Conservation (phyloP, 495 filamentous ascomycete genomes). For the Aspergillus steynii region DNA sequence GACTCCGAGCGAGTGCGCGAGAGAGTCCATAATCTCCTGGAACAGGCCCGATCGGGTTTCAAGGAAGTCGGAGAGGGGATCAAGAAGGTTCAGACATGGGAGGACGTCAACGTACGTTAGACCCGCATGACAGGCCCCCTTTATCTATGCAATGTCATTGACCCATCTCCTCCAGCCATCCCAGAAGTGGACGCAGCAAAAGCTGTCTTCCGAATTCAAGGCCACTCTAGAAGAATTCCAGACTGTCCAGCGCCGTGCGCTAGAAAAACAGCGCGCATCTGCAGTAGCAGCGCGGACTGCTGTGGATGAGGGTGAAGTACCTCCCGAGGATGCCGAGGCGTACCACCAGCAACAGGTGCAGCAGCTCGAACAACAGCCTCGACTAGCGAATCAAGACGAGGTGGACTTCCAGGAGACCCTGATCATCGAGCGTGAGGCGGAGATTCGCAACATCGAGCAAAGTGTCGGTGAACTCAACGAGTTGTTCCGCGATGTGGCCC, state of each 20-base stretch:
- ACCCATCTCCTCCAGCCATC: slow-evolving; percentile 60
- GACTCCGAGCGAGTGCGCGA: slow-evolving; percentile 91
- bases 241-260: slow-evolving; percentile 76
- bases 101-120: slow-evolving; percentile 79
- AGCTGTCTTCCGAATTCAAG: slow-evolving; percentile 89
- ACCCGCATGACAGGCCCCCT: background rate
- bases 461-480: slow-evolving; percentile 94
- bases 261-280: slow-evolving; percentile 90
- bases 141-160: slow-evolving; percentile 9
- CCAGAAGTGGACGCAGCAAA: slow-evolving; percentile 92
- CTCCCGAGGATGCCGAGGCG: slow-evolving; percentile 30
- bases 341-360: slow-evolving; percentile 55
- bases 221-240: slow-evolving; percentile 88
- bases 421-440: slow-evolving; percentile 91
- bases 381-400: slow-evolving; percentile 87
- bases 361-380: slow-evolving; percentile 75
- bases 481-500: slow-evolving; percentile 92
- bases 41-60: slow-evolving; percentile 83
- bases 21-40: slow-evolving; percentile 79
- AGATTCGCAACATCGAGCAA: slow-evolving; percentile 97
- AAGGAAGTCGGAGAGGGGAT: slow-evolving; percentile 91
- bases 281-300: slow-evolving; percentile 76
- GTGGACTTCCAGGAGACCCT: slow-evolving; percentile 97
- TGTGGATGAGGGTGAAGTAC: slow-evolving; percentile 55
- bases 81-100: slow-evolving; percentile 89